Conservation (phyloP, 805 yeast genomes). For the Wickerhamomyces xylosicus region DNA sequence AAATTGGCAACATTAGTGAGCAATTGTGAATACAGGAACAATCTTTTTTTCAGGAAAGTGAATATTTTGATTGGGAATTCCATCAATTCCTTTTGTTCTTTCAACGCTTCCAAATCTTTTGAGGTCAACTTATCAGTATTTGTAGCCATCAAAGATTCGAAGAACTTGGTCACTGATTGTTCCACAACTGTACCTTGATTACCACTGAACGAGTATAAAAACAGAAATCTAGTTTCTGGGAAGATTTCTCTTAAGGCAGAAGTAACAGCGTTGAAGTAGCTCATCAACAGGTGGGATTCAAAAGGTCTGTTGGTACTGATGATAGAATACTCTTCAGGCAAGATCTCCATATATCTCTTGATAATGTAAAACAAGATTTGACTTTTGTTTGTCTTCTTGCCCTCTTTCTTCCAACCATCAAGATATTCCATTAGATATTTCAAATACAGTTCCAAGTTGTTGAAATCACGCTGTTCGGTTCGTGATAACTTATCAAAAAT, state of each 20-base stretch:
- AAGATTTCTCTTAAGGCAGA: conserved; percentile 24
- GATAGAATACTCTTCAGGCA: conserved; percentile 12
- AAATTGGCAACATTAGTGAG: conserved; percentile 15
- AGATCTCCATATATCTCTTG: conserved; percentile 14
- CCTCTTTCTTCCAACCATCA: conserved; percentile 4
- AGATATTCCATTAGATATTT: conserved; percentile 9
- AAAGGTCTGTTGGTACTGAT: conserved; percentile 2
- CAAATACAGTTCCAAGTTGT: conserved; percentile 10
- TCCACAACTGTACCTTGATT: conserved; percentile 23
- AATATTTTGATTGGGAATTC: conserved; percentile 21
- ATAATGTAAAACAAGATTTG: conserved; percentile 17
- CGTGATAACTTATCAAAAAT: not conserved
- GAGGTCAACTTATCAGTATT: not conserved
- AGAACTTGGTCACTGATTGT: conserved; percentile 5
- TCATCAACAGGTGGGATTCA: conserved; percentile 17
- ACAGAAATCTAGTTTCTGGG: conserved; percentile 26
- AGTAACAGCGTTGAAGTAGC: conserved; percentile 24
- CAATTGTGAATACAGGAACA: conserved; percentile 11
- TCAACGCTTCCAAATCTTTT: too few relatives aligned
- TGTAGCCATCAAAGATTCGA: conserved; percentile 1
- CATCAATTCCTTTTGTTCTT: conserved; percentile 10
- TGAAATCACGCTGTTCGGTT: conserved; percentile 5
- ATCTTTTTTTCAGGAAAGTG: conserved; percentile 21
- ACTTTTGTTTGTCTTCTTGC: conserved; percentile 10
- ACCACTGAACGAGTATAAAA: conserved; percentile 24